These are phyloP conservation scores for Rhynchosporium secalis DNA, from an alignment of 2,329 filamentous ascomycete genomes.

Conservation along the genomic window DNA sequence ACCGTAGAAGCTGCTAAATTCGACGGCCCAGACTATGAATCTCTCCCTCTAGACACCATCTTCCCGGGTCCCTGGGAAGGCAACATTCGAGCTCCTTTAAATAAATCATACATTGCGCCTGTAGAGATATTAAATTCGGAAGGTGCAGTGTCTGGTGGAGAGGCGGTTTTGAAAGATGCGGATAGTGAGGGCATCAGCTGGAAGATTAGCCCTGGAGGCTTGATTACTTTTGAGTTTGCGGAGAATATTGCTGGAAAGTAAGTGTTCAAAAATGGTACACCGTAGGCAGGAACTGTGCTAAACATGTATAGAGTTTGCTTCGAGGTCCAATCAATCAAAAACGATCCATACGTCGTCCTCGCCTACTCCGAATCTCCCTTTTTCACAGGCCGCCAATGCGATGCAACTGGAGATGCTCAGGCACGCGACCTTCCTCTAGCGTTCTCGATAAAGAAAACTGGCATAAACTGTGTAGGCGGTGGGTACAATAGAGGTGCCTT, in stretches of 20 bases:
- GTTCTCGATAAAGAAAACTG: slow-evolving; percentile 37
- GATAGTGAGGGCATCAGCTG: slow-evolving; percentile 18
- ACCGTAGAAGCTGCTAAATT: slow-evolving; percentile 11
- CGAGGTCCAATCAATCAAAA: slow-evolving; percentile 36
- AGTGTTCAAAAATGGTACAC: slow-evolving; percentile 3
- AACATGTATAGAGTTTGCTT: slow-evolving; percentile 40
- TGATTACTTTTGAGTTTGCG: slow-evolving; percentile 44
- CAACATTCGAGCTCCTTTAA: slow-evolving; percentile 42
- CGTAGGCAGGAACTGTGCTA: slow-evolving; percentile 2
- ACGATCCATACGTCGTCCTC: slow-evolving; percentile 40
- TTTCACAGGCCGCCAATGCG: slow-evolving; percentile 40
- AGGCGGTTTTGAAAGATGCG: slow-evolving; percentile 24
- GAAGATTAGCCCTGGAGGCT: slow-evolving; percentile 37
- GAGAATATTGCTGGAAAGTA: slow-evolving; percentile 46
- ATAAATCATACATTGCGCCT: slow-evolving; percentile 42
- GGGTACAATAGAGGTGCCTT: slow-evolving; percentile 44
- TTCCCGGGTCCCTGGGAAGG: slow-evolving; percentile 45
- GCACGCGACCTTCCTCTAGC: slow-evolving; percentile 40
- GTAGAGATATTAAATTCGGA: slow-evolving; percentile 40
- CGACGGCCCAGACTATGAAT: slow-evolving; percentile 30
- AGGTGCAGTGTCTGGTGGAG: slow-evolving; percentile 38
- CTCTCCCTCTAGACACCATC: slow-evolving; percentile 39
- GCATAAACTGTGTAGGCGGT: slow-evolving; percentile 40
- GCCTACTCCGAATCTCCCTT: slow-evolving; percentile 43
- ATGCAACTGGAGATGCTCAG: slow-evolving; percentile 41